phyloP scores from a whole-genome alignment of 371 early-diverging fungal genomes.

The Zopfochytrium polystomum region DNA sequence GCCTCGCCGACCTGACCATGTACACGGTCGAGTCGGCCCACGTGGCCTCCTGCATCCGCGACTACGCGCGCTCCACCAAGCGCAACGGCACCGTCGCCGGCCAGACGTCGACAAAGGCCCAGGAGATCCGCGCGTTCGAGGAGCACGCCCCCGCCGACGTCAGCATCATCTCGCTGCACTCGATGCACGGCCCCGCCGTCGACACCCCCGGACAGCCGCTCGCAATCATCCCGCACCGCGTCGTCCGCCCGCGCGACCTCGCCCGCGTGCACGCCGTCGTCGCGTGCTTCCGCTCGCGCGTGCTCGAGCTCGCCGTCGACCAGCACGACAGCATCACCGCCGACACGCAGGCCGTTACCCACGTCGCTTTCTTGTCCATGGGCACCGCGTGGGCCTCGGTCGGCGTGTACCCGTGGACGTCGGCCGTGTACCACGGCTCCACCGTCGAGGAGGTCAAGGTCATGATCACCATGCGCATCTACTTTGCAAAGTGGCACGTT shows the following conservation, averaged over 20 bases:
- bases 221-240: conserved; percentile 37
- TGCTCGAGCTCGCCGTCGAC: conserved; percentile 71
- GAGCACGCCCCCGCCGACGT: conserved; percentile 81
- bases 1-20: conserved; percentile 83
- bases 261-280: conserved; percentile 48
- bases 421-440: conserved; percentile 50
- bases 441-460: conserved; percentile 96
- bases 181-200: conserved; percentile 92
- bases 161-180: conserved; percentile 90
- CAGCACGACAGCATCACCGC: conserved; percentile 95
- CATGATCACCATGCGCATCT: conserved; percentile 85
- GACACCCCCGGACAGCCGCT: conserved; percentile 81
- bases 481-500: conserved; percentile 94
- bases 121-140: conserved; percentile 87
- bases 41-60: conserved; percentile 51
- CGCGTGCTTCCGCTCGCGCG: conserved; percentile 69
- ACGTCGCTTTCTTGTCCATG: conserved; percentile 89
- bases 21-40: conserved; percentile 92
- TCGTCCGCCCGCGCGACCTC: neutral
- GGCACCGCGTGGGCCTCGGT: conserved; percentile 83
- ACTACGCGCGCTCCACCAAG: conserved; percentile 66
- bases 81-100: conserved; percentile 75
- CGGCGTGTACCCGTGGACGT: conserved; percentile 8
- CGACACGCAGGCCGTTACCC: conserved; percentile 96
- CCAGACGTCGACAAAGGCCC: conserved; percentile 90